A percentile compares a stretch with the other conserved stretches of the same genome.
Evolutionary conservation across 1,139 yeast species (phyloP).

Genomic region (Kurtzmaniella quercitrusa): DNA sequence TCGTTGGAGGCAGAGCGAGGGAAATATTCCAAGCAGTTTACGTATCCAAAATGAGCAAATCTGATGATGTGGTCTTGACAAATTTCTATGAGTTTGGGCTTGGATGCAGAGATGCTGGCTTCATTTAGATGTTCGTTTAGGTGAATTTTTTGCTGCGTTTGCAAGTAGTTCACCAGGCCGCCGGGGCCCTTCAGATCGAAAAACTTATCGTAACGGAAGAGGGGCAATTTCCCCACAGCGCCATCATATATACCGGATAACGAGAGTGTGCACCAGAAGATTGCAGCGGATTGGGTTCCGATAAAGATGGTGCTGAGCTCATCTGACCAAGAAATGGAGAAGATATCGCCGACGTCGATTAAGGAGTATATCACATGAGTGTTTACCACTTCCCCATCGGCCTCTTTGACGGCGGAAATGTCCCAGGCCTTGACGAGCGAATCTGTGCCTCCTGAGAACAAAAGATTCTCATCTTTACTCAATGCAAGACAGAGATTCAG

Average conservation of each 20-base stretch:
- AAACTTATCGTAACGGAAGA: slow-evolving; percentile 76
- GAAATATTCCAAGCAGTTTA: slow-evolving; percentile 60
- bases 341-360: slow-evolving; percentile 90
- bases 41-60: slow-evolving; percentile 90
- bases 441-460: slow-evolving; percentile 88
- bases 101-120: slow-evolving; percentile 7
- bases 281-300: slow-evolving; percentile 90
- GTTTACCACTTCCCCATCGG: slow-evolving; percentile 10
- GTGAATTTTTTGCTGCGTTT: slow-evolving; percentile 25
- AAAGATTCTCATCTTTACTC: slow-evolving; percentile 52
- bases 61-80: slow-evolving; percentile 60
- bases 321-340: slow-evolving; percentile 73
- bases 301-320: slow-evolving; percentile 59
- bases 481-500: slow-evolving; percentile 68
- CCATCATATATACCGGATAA: slow-evolving; percentile 7
- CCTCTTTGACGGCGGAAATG: slow-evolving; percentile 20
- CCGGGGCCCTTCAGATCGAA: slow-evolving; percentile 91
- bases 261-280: slow-evolving; percentile 59
- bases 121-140: slow-evolving; percentile 20
- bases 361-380: slow-evolving; percentile 71
- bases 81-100: slow-evolving; percentile 54
- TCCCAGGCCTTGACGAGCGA: slow-evolving; percentile 87
- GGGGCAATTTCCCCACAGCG: slow-evolving; percentile 52
- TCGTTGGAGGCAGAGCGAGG: slow-evolving; percentile 13
- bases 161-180: slow-evolving; percentile 43